Conservation (phyloP, 2,329 filamentous ascomycete species). For the Aspergillus sp. region DNA sequence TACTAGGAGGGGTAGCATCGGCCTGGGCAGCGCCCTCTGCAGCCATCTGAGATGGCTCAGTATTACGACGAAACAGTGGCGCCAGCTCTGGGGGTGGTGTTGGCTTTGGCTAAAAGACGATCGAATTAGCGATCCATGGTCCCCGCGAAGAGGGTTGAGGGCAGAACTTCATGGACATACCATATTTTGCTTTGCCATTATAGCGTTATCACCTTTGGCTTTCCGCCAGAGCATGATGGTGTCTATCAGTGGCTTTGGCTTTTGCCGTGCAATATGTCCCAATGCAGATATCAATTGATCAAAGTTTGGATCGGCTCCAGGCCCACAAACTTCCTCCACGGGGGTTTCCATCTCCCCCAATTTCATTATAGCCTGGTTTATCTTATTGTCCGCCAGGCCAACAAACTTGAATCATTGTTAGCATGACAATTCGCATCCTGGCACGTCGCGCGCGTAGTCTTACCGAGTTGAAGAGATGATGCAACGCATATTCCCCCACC, state of each 20-base stretch:
- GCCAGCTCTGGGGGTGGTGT: slow-evolving; percentile 33
- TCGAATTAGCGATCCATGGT: neutral
- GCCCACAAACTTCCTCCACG: slow-evolving; percentile 86
- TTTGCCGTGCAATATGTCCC: slow-evolving; percentile 89
- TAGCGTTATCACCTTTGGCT: slow-evolving; percentile 85
- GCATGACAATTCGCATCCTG: slow-evolving; percentile 8
- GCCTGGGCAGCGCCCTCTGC: slow-evolving; percentile 25
- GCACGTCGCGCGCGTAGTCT: slow-evolving; percentile 25
- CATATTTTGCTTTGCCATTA: slow-evolving; percentile 52
- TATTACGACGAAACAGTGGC: slow-evolving; percentile 64
- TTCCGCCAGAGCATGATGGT: slow-evolving; percentile 98
- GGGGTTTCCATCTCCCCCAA: slow-evolving; percentile 75
- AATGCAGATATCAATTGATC: slow-evolving; percentile 91
- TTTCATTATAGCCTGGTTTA: slow-evolving; percentile 79
- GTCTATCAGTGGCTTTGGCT: slow-evolving; percentile 92
- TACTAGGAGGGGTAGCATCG: slow-evolving; percentile 21
- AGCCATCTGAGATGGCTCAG: slow-evolving; percentile 59
- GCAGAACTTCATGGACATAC: slow-evolving; percentile 12
- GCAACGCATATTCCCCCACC: slow-evolving; percentile 94
- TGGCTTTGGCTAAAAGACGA: slow-evolving; percentile 21
- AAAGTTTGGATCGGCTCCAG: slow-evolving; percentile 80
- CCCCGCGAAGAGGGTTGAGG: too few relatives aligned
- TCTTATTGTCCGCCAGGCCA: slow-evolving; percentile 91
- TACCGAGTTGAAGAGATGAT: slow-evolving; percentile 91
- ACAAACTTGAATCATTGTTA: slow-evolving; percentile 63